A percentile compares a stretch with the other conserved stretches of the same genome.
Evolutionary conservation across 2,329 filamentous ascomycete genomes (phyloP).

Genomic region (Zymoseptoria passerinii): DNA sequence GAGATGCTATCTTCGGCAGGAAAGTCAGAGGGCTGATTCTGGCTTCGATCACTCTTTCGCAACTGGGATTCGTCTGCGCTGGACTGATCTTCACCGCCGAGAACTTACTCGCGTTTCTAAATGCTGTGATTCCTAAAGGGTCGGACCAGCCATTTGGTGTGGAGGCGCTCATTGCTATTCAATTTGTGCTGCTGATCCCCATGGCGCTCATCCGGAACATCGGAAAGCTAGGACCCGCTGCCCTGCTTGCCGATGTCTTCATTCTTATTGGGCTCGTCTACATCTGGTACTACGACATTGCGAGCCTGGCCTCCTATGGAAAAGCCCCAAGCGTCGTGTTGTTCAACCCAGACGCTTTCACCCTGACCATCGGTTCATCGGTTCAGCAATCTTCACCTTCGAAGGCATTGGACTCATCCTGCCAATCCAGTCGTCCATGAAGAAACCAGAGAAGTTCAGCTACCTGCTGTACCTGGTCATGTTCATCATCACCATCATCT

Average conservation of each 20-base stretch:
- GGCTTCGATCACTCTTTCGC: slow-evolving; percentile 62
- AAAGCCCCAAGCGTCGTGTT: slow-evolving; percentile 54
- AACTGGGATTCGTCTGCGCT: slow-evolving; percentile 70
- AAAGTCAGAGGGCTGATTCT: slow-evolving; percentile 59
- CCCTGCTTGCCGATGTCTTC: slow-evolving; percentile 62
- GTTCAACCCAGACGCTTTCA: slow-evolving; percentile 62
- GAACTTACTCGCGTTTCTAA: slow-evolving; percentile 59
- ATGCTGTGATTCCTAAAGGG: slow-evolving; percentile 48
- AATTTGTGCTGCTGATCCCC: slow-evolving; percentile 57
- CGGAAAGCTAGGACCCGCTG: slow-evolving; percentile 61
- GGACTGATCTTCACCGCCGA: slow-evolving; percentile 72
- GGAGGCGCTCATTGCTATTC: slow-evolving; percentile 55
- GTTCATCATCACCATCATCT: slow-evolving; percentile 64
- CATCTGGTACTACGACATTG: slow-evolving; percentile 65
- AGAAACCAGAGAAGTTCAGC: slow-evolving; percentile 58
- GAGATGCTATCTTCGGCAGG: slow-evolving; percentile 55
- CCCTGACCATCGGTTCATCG: slow-evolving; percentile 63
- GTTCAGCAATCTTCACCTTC: slow-evolving; percentile 68
- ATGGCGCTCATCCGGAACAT: slow-evolving; percentile 66
- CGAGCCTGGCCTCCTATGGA: slow-evolving; percentile 47
- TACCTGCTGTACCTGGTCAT: slow-evolving; percentile 60
- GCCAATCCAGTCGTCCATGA: slow-evolving; percentile 69
- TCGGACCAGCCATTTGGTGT: slow-evolving; percentile 43
- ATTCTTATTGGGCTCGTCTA: slow-evolving; percentile 63
- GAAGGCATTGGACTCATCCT: slow-evolving; percentile 70